Percentiles rank a stretch among this genome's conserved stretches.
phyloP scores from a whole-genome alignment of 2,329 filamentous ascomycete species.

The Cordyceps farinosa region DNA sequence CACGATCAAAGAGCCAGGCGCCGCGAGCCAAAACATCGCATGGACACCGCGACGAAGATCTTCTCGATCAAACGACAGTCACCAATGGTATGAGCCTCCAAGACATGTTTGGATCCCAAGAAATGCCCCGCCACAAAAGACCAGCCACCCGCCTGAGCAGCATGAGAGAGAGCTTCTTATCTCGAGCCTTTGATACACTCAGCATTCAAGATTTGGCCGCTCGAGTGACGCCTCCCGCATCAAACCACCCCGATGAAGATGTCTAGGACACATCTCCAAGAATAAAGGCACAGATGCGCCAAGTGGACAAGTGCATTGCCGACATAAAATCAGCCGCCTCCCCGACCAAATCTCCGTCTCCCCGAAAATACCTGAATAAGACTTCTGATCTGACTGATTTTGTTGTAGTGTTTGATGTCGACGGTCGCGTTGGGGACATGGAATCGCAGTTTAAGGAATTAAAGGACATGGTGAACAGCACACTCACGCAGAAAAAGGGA shows the following conservation, averaged over 20 bases:
- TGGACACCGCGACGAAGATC: constrained; percentile 39
- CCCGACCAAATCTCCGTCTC: constrained; percentile 41
- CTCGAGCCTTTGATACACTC: constrained; percentile 36
- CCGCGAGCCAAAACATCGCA: constrained; percentile 38
- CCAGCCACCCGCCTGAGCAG: too few relatives aligned
- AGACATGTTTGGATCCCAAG: too few relatives aligned
- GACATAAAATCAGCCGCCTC: constrained; percentile 34
- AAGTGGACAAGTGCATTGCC: constrained; percentile 32
- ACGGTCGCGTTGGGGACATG: constrained; percentile 71
- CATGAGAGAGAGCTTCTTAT: neutral
- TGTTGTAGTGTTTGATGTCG: constrained; percentile 71
- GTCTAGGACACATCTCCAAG: constrained; percentile 17
- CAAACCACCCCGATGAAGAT: neutral
- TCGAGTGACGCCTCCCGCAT: constrained; percentile 42
- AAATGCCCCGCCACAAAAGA: too few relatives aligned
- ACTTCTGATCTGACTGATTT: constrained; percentile 62
- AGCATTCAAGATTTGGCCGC: constrained; percentile 35
- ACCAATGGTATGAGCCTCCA: constrained; percentile 34
- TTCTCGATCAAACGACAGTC: constrained; percentile 32
- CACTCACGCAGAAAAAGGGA: constrained; percentile 62
- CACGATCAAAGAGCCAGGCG: constrained; percentile 39
- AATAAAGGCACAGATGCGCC: constrained; percentile 31
- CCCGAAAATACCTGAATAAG: constrained; percentile 58
- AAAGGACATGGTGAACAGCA: constrained; percentile 67
- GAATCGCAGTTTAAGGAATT: constrained; percentile 70